These are phyloP conservation scores for Solanum hybrid DNA, from an alignment of 305 asterid species.

Conservation along the genomic window DNA sequence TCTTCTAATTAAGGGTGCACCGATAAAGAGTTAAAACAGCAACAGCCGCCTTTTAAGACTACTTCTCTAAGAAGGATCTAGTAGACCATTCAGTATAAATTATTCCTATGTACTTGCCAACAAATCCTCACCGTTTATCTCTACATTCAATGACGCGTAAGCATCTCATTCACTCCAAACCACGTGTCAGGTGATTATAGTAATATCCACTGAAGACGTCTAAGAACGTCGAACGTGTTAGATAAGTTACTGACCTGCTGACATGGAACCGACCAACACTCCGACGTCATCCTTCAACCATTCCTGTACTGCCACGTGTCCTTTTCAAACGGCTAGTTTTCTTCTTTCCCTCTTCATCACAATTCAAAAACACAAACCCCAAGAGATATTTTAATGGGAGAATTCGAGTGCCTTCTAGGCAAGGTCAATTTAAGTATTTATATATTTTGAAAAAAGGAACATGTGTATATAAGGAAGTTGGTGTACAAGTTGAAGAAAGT, in stretches of 20 bases:
- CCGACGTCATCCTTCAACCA: conserved; percentile 20
- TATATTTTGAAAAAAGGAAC: neutral
- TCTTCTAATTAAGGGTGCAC: no score
- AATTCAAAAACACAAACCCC: neutral
- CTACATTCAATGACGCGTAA: conserved; percentile 13
- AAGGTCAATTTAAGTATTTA: neutral
- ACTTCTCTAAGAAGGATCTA: conserved; percentile 1
- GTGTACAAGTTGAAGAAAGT: conserved; percentile 10
- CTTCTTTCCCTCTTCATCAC: conserved; percentile 2
- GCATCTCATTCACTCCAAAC: neutral
- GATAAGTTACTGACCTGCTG: conserved; percentile 29
- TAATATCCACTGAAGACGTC: conserved; percentile 3
- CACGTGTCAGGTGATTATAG: conserved; percentile 5
- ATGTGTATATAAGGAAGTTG: conserved; percentile 2
- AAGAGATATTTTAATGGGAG: conserved; percentile 10
- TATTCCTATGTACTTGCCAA: neutral
- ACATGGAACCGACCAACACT: conserved; percentile 38
- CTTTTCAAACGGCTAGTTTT: conserved; percentile 62
- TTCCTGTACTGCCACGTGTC: conserved; percentile 27
- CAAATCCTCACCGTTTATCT: neutral
- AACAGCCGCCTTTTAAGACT: conserved; percentile 27
- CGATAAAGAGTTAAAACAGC: neutral
- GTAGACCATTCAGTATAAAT: neutral
- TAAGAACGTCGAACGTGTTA: conserved; percentile 13
- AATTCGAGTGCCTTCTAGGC: conserved; percentile 27